Evolutionary conservation across 208 protist genomes (phyloP).

Genomic region (Balamuthia mandrillaris): DNA sequence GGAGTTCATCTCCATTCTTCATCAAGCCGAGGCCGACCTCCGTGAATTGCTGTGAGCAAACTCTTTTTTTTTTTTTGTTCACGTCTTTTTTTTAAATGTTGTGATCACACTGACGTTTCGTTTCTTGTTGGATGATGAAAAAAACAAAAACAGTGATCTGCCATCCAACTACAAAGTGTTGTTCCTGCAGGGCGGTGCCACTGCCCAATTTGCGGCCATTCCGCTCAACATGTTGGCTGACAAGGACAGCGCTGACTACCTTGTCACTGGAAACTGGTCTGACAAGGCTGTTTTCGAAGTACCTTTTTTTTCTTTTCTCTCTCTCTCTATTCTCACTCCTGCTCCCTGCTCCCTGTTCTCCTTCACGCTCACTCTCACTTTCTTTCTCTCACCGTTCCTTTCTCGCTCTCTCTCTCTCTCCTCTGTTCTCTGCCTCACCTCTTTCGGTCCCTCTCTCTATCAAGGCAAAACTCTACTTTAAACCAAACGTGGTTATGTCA

Average conservation of each 20-base stretch:
- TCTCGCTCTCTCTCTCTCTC: too few species aligned
- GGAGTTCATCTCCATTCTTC: constrained; percentile 61
- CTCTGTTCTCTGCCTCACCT: too few species aligned
- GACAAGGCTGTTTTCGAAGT: constrained; percentile 69
- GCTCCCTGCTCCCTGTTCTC: too few species aligned
- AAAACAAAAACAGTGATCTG: constrained; percentile 54
- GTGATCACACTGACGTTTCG: too few species aligned
- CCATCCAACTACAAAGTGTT: constrained; percentile 73
- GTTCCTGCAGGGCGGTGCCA: constrained; percentile 77
- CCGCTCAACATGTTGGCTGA: constrained; percentile 75
- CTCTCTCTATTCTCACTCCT: too few species aligned
- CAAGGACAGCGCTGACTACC: constrained; percentile 62
- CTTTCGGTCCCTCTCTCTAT: too few species aligned
- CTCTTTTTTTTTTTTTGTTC: too few species aligned
- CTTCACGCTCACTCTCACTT: too few species aligned
- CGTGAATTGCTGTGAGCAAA: constrained; percentile 52
- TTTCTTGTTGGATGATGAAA: too few species aligned
- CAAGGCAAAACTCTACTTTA: constrained; percentile 64
- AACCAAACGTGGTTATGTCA: constrained; percentile 68
- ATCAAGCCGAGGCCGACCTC: constrained; percentile 60
- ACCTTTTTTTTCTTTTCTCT: neutral
- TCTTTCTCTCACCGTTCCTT: too few species aligned
- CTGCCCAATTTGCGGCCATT: constrained; percentile 69
- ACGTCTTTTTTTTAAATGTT: too few species aligned
- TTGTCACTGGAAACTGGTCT: constrained; percentile 81